Base-by-base conservation (phyloP, 768 basidiomycete genomes). In the Kwoniella heveanensis region DNA sequence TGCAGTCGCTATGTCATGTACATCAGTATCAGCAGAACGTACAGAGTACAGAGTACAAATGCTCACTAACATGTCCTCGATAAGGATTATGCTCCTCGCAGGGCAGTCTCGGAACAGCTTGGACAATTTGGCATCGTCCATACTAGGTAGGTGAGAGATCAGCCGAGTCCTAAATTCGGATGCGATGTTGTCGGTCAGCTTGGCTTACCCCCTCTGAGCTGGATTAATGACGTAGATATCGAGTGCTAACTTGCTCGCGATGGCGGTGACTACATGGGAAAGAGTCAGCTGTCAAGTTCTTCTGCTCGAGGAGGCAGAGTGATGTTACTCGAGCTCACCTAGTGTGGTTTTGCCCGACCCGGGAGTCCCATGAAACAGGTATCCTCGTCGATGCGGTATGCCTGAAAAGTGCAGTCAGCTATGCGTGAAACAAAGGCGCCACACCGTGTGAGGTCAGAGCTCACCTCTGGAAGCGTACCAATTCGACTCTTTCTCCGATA, bases 61-160 rank as follows among this genome's bases (percentile, higher is more conserved):
- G n/a, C n/a, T n/a, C n/a, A n/a, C 73, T 66, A 49, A 77, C 77
- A 95, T 86, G 78, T 95, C 92, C 77, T 95, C 92, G 22, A 95
- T 85, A 12, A 95, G 84, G 58, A 95, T 86, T 48, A 95, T 90
- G 77, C 89, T 91, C 19, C 88, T 86, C 32, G 89, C 86, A 2
- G 91, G 90, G 5, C 93, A 90, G 37, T 88, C 86, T 27, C 90
- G 89, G 88, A 95, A 91, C 37, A 94, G 85, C 10, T 88, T 88
- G 24, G 87, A 89, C 27, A 95, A 83, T 9, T 90, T 91, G 66
- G 87, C 87, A 76, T 95, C 92, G 63, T 88, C 75, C 70, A 79
- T 68, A 10, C 77, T 79, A 47, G 26, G 22, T 1, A 37, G 32
- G 5, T 36, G n/a, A n/a, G 21, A 30, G 30, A 27, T 22, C 19